Base-by-base conservation (phyloP, 164 flowering plant species). In the Vitis riparia region DNA sequence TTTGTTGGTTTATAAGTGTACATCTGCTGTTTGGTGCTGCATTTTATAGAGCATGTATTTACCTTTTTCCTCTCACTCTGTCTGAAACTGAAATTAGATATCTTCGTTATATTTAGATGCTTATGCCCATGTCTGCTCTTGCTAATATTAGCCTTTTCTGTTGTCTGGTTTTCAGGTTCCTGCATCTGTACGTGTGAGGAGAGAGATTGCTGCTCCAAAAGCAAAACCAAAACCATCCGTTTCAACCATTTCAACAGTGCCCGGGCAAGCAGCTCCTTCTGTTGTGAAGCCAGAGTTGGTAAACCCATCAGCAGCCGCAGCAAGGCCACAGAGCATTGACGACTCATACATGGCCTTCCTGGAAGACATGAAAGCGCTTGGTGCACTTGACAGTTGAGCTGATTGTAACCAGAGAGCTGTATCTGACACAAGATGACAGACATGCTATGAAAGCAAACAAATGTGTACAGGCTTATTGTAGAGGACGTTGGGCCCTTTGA, bases 311-410 rank as follows among this genome's bases (percentile, higher is more conserved):
- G 69, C 91, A 52, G 66, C 91, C 23, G 91, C 83, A 17, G 84
- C 84, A 15, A 91, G 86, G 78, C 30, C 89, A 15, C 86, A 80
- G 63, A 95, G 97, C 78, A 82, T 95, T 68, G 98, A 95, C 66
- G 99, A 96, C 78, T 96, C 99, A 1, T 96, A 96, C 68, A 75
- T 62, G 77, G 98, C 97, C 51, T 96, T 96, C 73, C 81, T 93
- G 71, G 99, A 93, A 82, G 99, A 95, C 83, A 95, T 95, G 99
- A 93, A 95, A 69, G 97, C 93, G 8, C 94, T 96, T 10, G 99
- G 98, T 66, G 99, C 99, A 5, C 94, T 96, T 23, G 99, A 95
- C 49, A 37, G 44, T 37, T 37, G 77, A 84, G 53, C 74, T 62
- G 58, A 30, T 51, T 51, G 19, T 44, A 68, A 9, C 37, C 59